Evolutionary conservation across 345 rosid genomes (phyloP), one percentile per base, ranked within the genome.

Genomic region (Citrus glauca): DNA sequence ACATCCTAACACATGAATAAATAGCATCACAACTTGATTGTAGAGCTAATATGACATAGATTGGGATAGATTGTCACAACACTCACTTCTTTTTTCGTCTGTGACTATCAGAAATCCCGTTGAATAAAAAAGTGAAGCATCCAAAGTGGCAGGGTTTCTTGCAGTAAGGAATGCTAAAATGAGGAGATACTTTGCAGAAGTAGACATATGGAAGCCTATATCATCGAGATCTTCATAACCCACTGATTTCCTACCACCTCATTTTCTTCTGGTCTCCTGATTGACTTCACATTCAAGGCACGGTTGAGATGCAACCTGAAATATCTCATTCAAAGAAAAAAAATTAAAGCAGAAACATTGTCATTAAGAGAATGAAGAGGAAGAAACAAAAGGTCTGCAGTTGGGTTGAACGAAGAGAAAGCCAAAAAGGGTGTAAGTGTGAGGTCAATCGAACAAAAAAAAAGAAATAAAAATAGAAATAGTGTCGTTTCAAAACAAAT

Each of bases 111-210:
- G 89, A 88, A 65, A 91, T 94, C 55, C 93, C 97, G 89, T 88
- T 69, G 94, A 91, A 84, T 95, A 98, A 85, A 95, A 93, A 83
- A 92, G 80, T 10, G 98, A 95, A 19, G 97, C 98, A 78, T 95
- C 97, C 62, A 93, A 84, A 45, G 99, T 95, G 40, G 97, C 94
- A 38, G 98, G 99, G 81, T 95, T 95, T 89, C 92, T 91, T 30
- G 97, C 93, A 83, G 98, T 95, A 27, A 95, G 91, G 84, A 93
- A 93, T 65, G 98, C 96, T 48, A 97, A 91, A 81, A 95, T 84
- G 79, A 95, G 97, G 75, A 95, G 98, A 87, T 87, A 91, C 84
- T 92, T 95, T 25, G 97, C 89, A 62, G 93, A 90, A 69, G 83
- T 84, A 67, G 96, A 92, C 97, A 93, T 91, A 80, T 93, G 95